A percentile compares a stretch with the other conserved stretches of the same genome.
Conservation (phyloP, 2,329 filamentous ascomycete genomes). For the Penicillium brevicompactum region DNA sequence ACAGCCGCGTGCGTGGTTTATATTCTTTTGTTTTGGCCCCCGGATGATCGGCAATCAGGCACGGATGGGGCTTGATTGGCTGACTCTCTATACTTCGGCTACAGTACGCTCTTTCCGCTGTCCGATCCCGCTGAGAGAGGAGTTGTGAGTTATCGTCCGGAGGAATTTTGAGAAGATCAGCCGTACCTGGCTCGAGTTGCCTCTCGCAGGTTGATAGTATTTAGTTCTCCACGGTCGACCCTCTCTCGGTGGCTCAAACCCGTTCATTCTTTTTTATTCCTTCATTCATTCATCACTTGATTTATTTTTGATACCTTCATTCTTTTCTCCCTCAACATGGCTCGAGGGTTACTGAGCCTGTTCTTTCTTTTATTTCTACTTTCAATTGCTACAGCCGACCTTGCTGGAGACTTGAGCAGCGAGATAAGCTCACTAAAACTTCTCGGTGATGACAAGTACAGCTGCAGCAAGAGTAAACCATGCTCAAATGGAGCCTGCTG, state of each 20-base stretch:
- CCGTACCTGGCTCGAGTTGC: neutral
- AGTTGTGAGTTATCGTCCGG: neutral
- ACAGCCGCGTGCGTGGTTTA: neutral
- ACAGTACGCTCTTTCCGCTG: neutral
- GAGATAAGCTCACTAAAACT: too few species aligned
- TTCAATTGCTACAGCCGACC: neutral
- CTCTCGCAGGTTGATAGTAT: neutral
- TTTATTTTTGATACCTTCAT: neutral
- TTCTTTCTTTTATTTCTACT: neutral
- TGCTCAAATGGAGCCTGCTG: constrained; percentile 1
- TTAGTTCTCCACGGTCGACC: neutral
- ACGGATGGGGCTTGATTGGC: neutral
- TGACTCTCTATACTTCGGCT: neutral
- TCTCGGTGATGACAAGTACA: neutral
- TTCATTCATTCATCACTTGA: neutral
- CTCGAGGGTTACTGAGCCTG: neutral
- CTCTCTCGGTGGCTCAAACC: neutral
- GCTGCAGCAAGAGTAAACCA: neutral
- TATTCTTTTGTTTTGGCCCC: neutral
- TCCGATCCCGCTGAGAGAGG: neutral
- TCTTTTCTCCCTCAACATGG: neutral
- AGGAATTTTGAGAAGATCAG: neutral
- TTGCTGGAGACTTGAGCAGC: too few species aligned
- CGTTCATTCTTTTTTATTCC: neutral
- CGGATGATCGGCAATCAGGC: neutral